These are phyloP conservation scores for Colletotrichum kahawae DNA, from an alignment of 2,329 filamentous ascomycete species.

Conservation along the genomic window DNA sequence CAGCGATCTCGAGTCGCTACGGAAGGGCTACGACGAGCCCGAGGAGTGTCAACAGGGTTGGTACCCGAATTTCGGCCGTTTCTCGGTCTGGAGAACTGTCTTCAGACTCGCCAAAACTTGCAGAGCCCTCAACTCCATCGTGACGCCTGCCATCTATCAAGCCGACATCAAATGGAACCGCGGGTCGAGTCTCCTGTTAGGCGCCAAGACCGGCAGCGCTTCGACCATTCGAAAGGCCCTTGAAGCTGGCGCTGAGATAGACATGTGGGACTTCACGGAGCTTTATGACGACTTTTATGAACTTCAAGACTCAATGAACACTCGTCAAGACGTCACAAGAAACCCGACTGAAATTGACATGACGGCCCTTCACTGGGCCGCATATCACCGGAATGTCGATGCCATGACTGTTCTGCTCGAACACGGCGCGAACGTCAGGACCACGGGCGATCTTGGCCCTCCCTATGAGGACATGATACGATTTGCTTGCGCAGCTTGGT, in stretches of 20 bases:
- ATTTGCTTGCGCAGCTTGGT: background rate
- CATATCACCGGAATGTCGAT: background rate
- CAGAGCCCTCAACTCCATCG: background rate
- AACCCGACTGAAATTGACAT: background rate
- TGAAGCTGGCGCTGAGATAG: background rate
- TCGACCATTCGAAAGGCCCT: background rate
- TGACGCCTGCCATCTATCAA: background rate
- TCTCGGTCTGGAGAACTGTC: background rate
- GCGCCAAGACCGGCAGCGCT: background rate
- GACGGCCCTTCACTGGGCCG: background rate
- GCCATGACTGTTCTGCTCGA: background rate
- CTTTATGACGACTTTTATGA: background rate
- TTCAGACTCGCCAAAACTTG: background rate
- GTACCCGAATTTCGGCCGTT: background rate
- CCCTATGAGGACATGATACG: background rate
- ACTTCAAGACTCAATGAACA: background rate
- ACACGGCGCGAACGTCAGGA: background rate
- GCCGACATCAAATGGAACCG: background rate
- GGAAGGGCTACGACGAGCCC: background rate
- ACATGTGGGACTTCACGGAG: background rate
- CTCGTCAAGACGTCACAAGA: background rate
- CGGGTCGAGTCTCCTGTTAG: background rate
- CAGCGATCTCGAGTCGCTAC: fast-evolving
- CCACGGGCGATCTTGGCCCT: background rate
- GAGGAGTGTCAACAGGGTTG: background rate